These are phyloP conservation scores for Arabis alpina DNA, from an alignment of 345 rosid genomes.

Conservation along the genomic window DNA sequence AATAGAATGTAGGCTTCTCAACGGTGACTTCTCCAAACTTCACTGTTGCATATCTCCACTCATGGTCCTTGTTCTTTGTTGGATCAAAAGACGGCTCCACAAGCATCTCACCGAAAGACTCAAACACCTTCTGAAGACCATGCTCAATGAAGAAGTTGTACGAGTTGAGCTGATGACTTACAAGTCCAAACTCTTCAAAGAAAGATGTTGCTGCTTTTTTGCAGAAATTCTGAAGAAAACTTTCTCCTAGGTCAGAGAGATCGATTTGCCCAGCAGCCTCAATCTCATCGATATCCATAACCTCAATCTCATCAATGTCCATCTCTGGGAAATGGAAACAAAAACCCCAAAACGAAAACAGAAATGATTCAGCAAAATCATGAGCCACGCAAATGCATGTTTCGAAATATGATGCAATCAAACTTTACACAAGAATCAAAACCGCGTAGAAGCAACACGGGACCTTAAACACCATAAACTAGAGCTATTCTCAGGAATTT, in stretches of 20 bases:
- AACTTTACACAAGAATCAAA: neutral
- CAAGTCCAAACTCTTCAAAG: constrained; percentile 70
- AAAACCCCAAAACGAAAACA: constrained; percentile 9
- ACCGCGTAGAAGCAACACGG: neutral
- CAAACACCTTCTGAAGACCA: constrained; percentile 70
- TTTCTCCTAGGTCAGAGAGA: constrained; percentile 55
- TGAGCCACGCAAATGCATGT: neutral
- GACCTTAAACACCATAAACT: neutral
- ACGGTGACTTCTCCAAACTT: constrained; percentile 52
- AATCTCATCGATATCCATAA: constrained; percentile 27
- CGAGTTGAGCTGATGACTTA: constrained; percentile 86
- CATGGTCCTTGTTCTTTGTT: constrained; percentile 65
- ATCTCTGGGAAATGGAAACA: neutral
- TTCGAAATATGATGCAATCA: neutral
- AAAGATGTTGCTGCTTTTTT: constrained; percentile 63
- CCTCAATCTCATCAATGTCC: constrained; percentile 35
- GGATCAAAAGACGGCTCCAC: constrained; percentile 77
- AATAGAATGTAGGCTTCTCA: constrained; percentile 57
- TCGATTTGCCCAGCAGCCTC: constrained; percentile 40
- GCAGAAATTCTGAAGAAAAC: constrained; percentile 56
- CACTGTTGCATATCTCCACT: constrained; percentile 56
- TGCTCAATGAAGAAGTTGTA: constrained; percentile 66
- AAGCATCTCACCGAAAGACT: constrained; percentile 49
- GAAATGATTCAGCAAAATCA: neutral
- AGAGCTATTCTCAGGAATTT: constrained; percentile 14